These are phyloP conservation scores for Kuraishia floccosa DNA, from an alignment of 805 yeast species.

Conservation along the genomic window DNA sequence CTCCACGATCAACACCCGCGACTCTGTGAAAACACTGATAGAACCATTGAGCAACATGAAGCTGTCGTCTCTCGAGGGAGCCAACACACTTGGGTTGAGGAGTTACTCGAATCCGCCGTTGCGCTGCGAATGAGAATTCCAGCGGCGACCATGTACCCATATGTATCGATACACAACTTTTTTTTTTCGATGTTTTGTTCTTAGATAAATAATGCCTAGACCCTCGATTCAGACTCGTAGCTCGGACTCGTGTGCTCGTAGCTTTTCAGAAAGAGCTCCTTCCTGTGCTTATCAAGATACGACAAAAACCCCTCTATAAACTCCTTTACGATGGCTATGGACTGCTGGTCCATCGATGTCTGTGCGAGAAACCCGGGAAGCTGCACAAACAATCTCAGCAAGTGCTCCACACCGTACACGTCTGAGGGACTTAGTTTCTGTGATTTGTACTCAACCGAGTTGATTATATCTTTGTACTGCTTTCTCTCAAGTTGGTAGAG, in stretches of 20 bases:
- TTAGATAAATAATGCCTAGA: too few relatives aligned
- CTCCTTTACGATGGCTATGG: constrained; percentile 41
- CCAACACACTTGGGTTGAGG: too few relatives aligned
- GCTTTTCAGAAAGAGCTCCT: constrained; percentile 20
- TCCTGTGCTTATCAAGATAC: constrained; percentile 35
- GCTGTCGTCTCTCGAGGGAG: too few relatives aligned
- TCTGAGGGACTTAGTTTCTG: constrained; percentile 22
- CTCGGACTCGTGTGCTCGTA: constrained; percentile 43
- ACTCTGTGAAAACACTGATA: too few relatives aligned
- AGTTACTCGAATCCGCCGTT: too few relatives aligned
- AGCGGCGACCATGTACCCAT: not conserved
- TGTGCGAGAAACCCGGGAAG: constrained; percentile 77
- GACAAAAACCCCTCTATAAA: constrained; percentile 43
- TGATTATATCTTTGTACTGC: constrained; percentile 48
- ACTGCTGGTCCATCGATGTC: constrained; percentile 72
- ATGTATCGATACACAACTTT: not conserved
- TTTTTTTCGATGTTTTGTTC: not conserved
- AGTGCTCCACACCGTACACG: constrained; percentile 74
- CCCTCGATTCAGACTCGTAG: constrained; percentile 25
- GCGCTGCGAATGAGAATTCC: too few relatives aligned
- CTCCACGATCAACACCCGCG: too few relatives aligned
- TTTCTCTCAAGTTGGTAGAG: constrained; percentile 70
- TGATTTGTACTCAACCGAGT: constrained; percentile 21
- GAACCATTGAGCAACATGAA: too few relatives aligned
- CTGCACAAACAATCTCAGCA: constrained; percentile 64